Base-by-base conservation (phyloP, 2,329 filamentous ascomycete genomes). In the Metarhizium humberi region DNA sequence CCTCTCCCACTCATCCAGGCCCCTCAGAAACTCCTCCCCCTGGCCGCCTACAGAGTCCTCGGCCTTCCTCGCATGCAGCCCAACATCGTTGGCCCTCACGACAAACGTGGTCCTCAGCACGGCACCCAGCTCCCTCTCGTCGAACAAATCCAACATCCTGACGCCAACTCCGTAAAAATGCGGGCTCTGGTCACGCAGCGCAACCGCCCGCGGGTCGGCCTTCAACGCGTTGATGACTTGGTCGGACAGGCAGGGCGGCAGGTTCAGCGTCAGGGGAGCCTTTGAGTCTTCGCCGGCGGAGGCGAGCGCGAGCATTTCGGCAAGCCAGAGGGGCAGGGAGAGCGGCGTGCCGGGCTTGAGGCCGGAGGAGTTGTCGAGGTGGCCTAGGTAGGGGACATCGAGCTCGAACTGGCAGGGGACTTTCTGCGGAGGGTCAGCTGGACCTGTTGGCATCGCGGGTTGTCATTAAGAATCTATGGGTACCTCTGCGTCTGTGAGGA, bases 391-490 rank as follows among this genome's bases (percentile, higher is more conserved):
- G 20, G 91, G 87, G 36, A 96, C 86, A 57, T 92, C 88, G 66
- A 96, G 82, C 67, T 96, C 88, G 73, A 97, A 96, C 52, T 88
- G 95, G 75, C 92, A 96, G 45, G 94, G 92, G 36, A 96, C 83
- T 88, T 96, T 97, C 85, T 96, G 63, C 2, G 18, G 50, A 40
- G 36, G 34, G 46, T 45, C 46, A 34, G 32, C 32, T 34, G 32
- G 36, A 13, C 10, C 8, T 14, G 36, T 53, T 34, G 18, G 18
- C 42, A 4, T 18, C 13, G 47, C 46, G 40, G 18, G 40, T 32
- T 11, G 49, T 10, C 29, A 11, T 20, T 20, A 30, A n/a, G 50
- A 32, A 16, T 48, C 13, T 43, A 45, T 61, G 51, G 29, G 49
- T 76, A 87, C 86, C 75, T 92, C 90, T 51, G 88, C 85, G 69